Percentiles rank a stretch among this genome's conserved stretches.
Evolutionary conservation across 2,329 filamentous ascomycete genomes (phyloP).

Genomic region (Endothia cerciana): DNA sequence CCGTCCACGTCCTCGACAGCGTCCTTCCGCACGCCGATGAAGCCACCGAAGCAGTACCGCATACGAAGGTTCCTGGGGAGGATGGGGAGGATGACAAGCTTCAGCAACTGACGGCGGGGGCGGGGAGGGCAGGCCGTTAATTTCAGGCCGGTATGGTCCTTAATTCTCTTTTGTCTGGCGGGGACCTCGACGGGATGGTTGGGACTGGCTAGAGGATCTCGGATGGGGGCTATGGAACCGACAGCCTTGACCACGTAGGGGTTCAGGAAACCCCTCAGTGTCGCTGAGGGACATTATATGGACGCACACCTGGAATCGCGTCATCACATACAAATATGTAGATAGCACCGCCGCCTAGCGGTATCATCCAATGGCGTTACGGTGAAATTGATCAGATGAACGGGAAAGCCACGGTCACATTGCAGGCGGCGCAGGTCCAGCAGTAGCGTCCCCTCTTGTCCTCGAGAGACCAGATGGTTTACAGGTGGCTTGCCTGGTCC

Average conservation of each 20-base stretch:
- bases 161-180: background rate
- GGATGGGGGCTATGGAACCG: background rate
- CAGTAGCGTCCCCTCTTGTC: too few relatives aligned
- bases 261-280: too few relatives aligned
- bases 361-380: background rate
- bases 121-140: background rate
- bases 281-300: background rate
- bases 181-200: background rate
- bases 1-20: constrained; percentile 28
- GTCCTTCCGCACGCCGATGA: constrained; percentile 28
- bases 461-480: too few relatives aligned
- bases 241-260: too few relatives aligned
- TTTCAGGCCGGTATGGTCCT: background rate
- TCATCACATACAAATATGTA: background rate
- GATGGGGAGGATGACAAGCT: constrained; percentile 28
- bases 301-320: background rate
- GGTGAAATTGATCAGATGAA: background rate
- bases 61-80: constrained; percentile 28
- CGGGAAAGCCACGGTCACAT: background rate
- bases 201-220: background rate
- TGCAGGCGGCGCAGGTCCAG: background rate
- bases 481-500: too few relatives aligned
- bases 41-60: constrained; percentile 29
- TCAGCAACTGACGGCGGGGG: constrained; percentile 10
- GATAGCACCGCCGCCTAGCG: background rate